Evolutionary conservation across 768 basidiomycete species (phyloP).

Genomic region (Imleria badia): DNA sequence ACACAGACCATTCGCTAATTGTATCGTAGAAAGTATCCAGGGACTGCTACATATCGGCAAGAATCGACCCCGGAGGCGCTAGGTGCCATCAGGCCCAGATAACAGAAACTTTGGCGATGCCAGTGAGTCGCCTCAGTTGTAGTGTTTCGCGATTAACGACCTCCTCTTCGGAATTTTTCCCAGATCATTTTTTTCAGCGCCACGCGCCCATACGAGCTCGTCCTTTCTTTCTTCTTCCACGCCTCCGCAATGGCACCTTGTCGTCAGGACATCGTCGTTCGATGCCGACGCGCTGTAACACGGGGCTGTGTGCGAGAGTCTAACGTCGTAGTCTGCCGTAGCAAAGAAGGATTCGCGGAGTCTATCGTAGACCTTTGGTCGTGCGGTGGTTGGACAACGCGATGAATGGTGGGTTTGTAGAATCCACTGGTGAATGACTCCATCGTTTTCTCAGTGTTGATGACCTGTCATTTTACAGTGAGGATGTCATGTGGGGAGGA

Average conservation of each 20-base stretch:
- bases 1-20: too few species aligned
- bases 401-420: constrained; percentile 59
- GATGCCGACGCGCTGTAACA: constrained; percentile 45
- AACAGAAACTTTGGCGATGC: too few species aligned
- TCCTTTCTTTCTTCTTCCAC: constrained; percentile 51
- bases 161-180: constrained; percentile 52
- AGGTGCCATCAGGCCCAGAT: not conserved
- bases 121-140: constrained; percentile 35
- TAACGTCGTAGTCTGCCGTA: constrained; percentile 50
- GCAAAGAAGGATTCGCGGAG: constrained; percentile 58
- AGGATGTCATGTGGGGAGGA: not conserved
- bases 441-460: constrained; percentile 59
- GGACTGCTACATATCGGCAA: too few species aligned
- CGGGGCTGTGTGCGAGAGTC: constrained; percentile 44
- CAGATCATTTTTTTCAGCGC: constrained; percentile 37
- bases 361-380: constrained; percentile 51
- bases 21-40: too few species aligned
- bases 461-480: constrained; percentile 37
- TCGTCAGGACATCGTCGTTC: constrained; percentile 35
- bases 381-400: constrained; percentile 54
- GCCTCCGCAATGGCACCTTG: constrained; percentile 47
- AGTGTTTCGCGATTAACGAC: constrained; percentile 57
- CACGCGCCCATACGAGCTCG: constrained; percentile 49
- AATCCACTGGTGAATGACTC: constrained; percentile 59
- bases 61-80: too few species aligned